Evolutionary conservation across 176 grass and related monocot genomes (phyloP), one percentile per base, ranked within the genome.

Genomic region (Lolium multiflorum): DNA sequence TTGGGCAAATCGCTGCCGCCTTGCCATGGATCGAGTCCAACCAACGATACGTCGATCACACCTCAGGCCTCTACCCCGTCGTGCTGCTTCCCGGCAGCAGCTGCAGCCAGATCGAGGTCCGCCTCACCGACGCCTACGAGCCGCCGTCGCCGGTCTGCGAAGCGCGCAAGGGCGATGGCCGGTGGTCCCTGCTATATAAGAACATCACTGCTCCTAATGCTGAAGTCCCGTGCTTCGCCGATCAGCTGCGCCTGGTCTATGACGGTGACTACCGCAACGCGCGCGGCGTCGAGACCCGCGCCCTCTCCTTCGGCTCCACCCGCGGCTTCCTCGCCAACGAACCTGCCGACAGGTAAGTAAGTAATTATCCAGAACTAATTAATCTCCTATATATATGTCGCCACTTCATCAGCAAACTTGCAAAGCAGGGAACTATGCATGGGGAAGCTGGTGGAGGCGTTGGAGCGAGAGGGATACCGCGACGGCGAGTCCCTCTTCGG

Each of bases 401-500:
- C 2, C 31, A 35, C 31, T 35, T 35, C 31, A 35, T 35, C 2
- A 35, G 3, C 31, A 35, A 35, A 35, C 31, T 35, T 35, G 31
- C 31, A 35, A 35, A 35, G 31, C 21, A 41, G 84, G 75, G 62
- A 69, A 35, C 63, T 31, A 1, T 78, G 49, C 1, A 74, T 81
- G 85, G 85, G 7, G 7, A 81, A 4, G 3, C 55, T 87, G 9
- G 18, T 81, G 6, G 54, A 62, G 65, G 66, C 76, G 8, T 25
- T 88, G 38, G 77, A 88, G 71, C 15, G 57, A 15, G 31, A 62
- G 8, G 77, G 90, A 18, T 91, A 91, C 73, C 55, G 11, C 15
- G 85, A 85, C 7, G 82, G 89, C 39, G 5, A 71, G 58, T 85
- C 17, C 81, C 69, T 91, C 9, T 88, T 88, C 60, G 89, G 89